phyloP scores from a whole-genome alignment of 164 flowering plant species.

The Nelumbo lutea region DNA sequence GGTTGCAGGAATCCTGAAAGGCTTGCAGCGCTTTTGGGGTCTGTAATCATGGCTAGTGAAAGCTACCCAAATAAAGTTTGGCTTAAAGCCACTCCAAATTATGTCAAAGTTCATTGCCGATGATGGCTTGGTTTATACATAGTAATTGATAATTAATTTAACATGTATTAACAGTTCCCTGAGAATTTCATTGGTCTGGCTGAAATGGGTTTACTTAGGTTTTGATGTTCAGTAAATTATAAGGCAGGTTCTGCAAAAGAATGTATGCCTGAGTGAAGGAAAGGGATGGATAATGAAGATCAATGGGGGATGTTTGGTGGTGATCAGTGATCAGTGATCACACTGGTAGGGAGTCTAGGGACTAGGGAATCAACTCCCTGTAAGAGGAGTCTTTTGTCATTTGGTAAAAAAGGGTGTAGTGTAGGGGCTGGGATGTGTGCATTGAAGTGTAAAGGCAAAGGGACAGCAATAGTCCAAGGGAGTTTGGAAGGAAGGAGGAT shows the following conservation, averaged over 20 bases:
- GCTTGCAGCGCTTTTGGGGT: slow-evolving; percentile 57
- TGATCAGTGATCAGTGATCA: not conserved
- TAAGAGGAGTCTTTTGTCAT: too few species aligned
- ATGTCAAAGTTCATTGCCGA: slow-evolving; percentile 42
- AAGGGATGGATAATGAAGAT: too few species aligned
- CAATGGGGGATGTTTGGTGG: not conserved
- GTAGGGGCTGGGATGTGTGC: too few species aligned
- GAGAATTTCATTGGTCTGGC: not conserved
- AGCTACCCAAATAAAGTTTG: slow-evolving; percentile 32
- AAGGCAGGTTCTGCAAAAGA: too few species aligned
- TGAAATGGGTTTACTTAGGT: not conserved
- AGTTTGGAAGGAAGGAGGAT: not conserved
- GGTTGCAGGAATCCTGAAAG: slow-evolving; percentile 43
- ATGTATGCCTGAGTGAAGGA: too few species aligned
- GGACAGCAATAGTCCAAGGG: not conserved
- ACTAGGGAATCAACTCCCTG: too few species aligned
- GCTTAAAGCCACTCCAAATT: slow-evolving; percentile 19
- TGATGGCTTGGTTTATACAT: slow-evolving; percentile 25
- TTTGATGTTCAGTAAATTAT: not conserved
- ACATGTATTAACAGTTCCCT: not conserved
- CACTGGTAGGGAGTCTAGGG: too few species aligned
- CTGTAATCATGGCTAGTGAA: slow-evolving; percentile 51
- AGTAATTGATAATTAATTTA: slow-evolving; percentile 12
- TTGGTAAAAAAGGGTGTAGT: too few species aligned
- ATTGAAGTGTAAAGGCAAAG: not conserved